Conservation (phyloP, 2,329 filamentous ascomycete species). For the Epichloe aotearoae region DNA sequence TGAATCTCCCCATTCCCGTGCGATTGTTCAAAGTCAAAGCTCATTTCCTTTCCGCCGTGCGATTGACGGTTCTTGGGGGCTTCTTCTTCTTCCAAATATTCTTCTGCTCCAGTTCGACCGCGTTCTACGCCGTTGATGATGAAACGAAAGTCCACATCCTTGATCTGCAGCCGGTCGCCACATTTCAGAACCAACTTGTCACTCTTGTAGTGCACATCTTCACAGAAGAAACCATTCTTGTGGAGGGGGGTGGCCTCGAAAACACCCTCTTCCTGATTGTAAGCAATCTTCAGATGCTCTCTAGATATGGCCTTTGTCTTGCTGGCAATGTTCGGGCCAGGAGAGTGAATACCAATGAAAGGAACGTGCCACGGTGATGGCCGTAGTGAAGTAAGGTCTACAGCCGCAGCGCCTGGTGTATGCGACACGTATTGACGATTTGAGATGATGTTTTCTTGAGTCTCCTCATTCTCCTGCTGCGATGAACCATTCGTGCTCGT, state of each 20-base stretch:
- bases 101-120: conserved; percentile 45
- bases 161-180: conserved; percentile 57
- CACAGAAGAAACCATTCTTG: conserved; percentile 56
- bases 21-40: conserved; percentile 56
- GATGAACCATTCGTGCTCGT: conserved; percentile 30
- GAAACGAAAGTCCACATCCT: conserved; percentile 55
- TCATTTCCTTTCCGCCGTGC: conserved; percentile 55
- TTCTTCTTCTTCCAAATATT: conserved; percentile 39
- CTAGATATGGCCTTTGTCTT: conserved; percentile 63
- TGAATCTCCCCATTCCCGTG: conserved; percentile 42
- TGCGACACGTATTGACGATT: conserved; percentile 49
- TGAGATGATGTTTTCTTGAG: conserved; percentile 34
- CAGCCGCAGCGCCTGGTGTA: conserved; percentile 43
- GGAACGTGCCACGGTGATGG: conserved; percentile 50
- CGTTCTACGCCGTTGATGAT: conserved; percentile 50
- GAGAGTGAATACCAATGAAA: conserved; percentile 61
- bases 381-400: conserved; percentile 45
- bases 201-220: conserved; percentile 44
- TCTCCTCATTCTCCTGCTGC: conserved; percentile 28
- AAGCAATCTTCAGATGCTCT: conserved; percentile 59
- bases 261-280: conserved; percentile 46
- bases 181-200: conserved; percentile 46
- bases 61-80: conserved; percentile 35
- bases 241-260: conserved; percentile 52
- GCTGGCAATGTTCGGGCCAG: conserved; percentile 43